phyloP scores from a whole-genome alignment of 2,329 filamentous ascomycete species.

The Ophiobolus disseminans region DNA sequence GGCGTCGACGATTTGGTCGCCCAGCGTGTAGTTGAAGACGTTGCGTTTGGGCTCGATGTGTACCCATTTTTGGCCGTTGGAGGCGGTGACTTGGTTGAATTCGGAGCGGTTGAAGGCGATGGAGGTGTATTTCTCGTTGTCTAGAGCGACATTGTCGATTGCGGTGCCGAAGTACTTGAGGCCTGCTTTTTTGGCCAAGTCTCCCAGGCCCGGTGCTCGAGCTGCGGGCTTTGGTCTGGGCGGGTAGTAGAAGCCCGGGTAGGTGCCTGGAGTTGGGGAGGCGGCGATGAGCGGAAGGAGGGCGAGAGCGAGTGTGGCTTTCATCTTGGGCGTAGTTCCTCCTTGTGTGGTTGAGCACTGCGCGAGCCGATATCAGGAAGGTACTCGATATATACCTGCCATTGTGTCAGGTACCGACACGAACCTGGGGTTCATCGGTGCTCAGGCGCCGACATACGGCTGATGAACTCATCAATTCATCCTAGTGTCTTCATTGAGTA shows the following conservation, averaged over 20 bases:
- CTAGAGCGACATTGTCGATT: conserved; percentile 59
- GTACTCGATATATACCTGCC: no score
- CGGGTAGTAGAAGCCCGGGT: no score
- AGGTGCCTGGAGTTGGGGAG: conserved; percentile 18
- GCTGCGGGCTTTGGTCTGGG: not conserved
- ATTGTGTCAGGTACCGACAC: no score
- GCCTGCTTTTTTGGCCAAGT: conserved; percentile 63
- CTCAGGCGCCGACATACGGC: no score
- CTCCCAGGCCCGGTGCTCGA: conserved; percentile 52
- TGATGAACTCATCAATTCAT: no score
- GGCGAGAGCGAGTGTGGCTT: conserved; percentile 23
- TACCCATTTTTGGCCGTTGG: conserved; percentile 71
- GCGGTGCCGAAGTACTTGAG: conserved; percentile 65
- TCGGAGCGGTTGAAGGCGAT: conserved; percentile 64
- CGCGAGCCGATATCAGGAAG: no score
- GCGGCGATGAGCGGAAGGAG: conserved; percentile 26
- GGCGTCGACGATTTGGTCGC: conserved; percentile 57
- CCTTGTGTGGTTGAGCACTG: no score
- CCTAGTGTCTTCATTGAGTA: no score
- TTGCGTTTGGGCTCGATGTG: conserved; percentile 64
- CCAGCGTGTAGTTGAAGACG: conserved; percentile 65
- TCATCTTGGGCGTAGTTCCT: conserved; percentile 39
- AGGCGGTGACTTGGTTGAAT: conserved; percentile 70
- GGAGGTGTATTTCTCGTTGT: conserved; percentile 61
- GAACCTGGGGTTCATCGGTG: no score